Evolutionary conservation across 306 rosid genomes (phyloP).

Genomic region (Pyrus communis): DNA sequence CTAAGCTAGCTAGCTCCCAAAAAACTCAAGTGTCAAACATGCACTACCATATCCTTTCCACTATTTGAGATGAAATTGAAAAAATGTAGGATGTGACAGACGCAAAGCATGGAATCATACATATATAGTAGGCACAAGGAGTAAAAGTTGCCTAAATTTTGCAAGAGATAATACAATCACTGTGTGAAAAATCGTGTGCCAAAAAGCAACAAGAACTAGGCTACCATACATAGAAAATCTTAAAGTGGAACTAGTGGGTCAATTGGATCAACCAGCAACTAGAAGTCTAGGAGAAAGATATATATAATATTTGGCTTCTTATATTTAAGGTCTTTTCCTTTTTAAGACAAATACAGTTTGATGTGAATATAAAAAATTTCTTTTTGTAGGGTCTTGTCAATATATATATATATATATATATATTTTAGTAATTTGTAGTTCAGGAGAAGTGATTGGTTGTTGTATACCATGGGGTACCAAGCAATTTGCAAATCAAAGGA

Average conservation of each 20-base stretch:
- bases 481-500: neutral
- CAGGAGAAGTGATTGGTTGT: too few species aligned
- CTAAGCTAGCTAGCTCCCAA: neutral
- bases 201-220: conserved; percentile 1
- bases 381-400: neutral
- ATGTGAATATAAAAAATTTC: neutral
- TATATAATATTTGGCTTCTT: too few species aligned
- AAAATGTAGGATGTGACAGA: conserved; percentile 9
- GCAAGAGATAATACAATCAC: neutral
- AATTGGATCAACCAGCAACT: neutral
- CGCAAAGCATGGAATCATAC: neutral
- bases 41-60: neutral
- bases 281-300: neutral
- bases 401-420: too few species aligned
- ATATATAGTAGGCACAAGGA: neutral
- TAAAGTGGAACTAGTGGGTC: conserved; percentile 1
- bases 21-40: neutral
- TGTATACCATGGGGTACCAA: neutral
- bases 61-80: neutral
- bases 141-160: neutral
- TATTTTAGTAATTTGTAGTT: neutral
- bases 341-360: neutral
- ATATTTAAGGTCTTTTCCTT: too few species aligned
- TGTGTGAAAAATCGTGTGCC: neutral
- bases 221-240: neutral